Conservation (phyloP, 1,139 yeast species). For the Yamadazyma spencermartinsiae region DNA sequence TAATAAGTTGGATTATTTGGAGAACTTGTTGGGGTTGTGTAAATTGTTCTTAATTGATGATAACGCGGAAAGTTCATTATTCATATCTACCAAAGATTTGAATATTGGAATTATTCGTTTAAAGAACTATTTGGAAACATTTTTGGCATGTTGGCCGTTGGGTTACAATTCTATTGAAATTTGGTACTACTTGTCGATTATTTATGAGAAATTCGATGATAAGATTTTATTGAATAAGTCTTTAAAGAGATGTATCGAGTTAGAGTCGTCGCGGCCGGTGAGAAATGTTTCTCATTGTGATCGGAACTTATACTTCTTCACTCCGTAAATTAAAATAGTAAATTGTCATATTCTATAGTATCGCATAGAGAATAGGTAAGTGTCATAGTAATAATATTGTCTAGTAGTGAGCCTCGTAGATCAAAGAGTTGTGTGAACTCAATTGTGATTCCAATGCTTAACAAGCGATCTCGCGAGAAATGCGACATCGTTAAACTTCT, state of each 20-base stretch:
- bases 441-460: too few relatives aligned
- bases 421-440: too few relatives aligned
- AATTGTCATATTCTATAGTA: neutral
- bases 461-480: too few relatives aligned
- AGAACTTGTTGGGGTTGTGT: conserved; percentile 68
- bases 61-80: conserved; percentile 31
- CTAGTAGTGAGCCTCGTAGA: too few relatives aligned
- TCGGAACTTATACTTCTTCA: conserved; percentile 1
- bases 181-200: conserved; percentile 69
- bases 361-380: too few relatives aligned
- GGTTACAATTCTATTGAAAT: conserved; percentile 67
- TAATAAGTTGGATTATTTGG: conserved; percentile 45
- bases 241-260: conserved; percentile 65
- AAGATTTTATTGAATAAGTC: conserved; percentile 50
- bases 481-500: too few relatives aligned
- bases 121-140: conserved; percentile 60
- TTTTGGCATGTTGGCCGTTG: conserved; percentile 43
- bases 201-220: conserved; percentile 66
- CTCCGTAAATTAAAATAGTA: neutral
- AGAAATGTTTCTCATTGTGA: conserved; percentile 34
- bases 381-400: too few relatives aligned
- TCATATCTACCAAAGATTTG: conserved; percentile 51
- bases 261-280: conserved; percentile 69
- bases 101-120: conserved; percentile 67
- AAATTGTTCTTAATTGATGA: conserved; percentile 52